Evolutionary conservation across 2,329 filamentous ascomycete genomes (phyloP).

Genomic region (Verticillium zaregamsianum): DNA sequence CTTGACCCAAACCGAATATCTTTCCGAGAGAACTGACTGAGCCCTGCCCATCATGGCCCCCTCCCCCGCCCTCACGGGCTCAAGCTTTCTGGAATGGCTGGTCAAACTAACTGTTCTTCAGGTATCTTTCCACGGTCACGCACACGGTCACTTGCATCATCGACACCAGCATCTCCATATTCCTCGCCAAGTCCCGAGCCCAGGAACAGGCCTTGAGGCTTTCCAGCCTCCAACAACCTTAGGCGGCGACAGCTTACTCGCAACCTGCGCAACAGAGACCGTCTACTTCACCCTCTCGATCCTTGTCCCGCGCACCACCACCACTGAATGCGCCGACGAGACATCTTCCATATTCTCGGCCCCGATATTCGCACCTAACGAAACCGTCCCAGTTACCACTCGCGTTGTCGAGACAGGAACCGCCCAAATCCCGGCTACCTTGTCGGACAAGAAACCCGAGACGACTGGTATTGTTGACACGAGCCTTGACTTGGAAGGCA

Average conservation of each 20-base stretch:
- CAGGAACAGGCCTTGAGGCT: not conserved
- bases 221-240: not conserved
- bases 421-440: slow-evolving; percentile 20
- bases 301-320: not conserved
- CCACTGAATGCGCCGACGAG: not conserved
- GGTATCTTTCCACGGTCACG: slow-evolving; percentile 6
- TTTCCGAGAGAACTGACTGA: not conserved
- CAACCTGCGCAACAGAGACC: not conserved
- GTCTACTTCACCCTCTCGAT: not conserved
- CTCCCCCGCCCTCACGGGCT: slow-evolving; percentile 7
- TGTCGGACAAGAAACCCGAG: slow-evolving; percentile 23
- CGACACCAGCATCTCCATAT: not conserved
- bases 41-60: not conserved
- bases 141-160: not conserved
- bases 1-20: slow-evolving; percentile 4
- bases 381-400: slow-evolving; percentile 20
- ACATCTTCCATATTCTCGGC: not conserved
- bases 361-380: slow-evolving; percentile 1
- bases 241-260: not conserved
- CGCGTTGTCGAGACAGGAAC: slow-evolving; percentile 19
- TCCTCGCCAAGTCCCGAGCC: not conserved
- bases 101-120: slow-evolving; percentile 11
- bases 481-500: slow-evolving; percentile 12
- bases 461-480: slow-evolving; percentile 25
- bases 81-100: slow-evolving; percentile 4